phyloP scores from a whole-genome alignment of 257 asterid species.

The Phtheirospermum japonicum region DNA sequence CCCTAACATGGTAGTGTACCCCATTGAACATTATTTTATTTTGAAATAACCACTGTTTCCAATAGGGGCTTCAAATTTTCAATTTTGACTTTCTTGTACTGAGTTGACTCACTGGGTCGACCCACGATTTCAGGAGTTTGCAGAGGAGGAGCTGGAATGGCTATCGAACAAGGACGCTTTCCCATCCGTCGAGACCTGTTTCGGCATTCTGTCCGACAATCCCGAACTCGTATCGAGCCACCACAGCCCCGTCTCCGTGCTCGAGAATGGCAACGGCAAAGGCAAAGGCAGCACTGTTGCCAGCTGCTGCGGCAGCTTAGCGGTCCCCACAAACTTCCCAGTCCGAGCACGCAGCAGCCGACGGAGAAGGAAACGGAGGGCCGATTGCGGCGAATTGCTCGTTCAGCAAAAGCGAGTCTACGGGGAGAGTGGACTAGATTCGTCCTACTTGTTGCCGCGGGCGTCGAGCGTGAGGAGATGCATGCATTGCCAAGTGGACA shows the following conservation, averaged over 20 bases:
- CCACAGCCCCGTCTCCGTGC: conserved; percentile 65
- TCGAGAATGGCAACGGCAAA: conserved; percentile 46
- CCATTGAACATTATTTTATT: no score
- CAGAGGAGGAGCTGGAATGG: conserved; percentile 68
- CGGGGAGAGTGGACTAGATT: conserved; percentile 30
- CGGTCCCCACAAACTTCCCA: conserved; percentile 45
- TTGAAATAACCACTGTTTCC: no score
- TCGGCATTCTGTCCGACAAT: conserved; percentile 37
- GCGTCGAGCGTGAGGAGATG: conserved; percentile 50
- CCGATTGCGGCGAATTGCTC: conserved; percentile 25
- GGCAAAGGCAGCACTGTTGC: conserved; percentile 35
- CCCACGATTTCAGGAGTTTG: conserved; percentile 27
- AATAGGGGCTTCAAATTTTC: no score
- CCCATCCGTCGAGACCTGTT: conserved; percentile 57
- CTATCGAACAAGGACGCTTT: conserved; percentile 65
- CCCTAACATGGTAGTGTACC: no score
- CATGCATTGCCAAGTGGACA: conserved; percentile 59
- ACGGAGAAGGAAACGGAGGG: conserved; percentile 26
- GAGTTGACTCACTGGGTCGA: no score
- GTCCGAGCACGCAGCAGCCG: conserved; percentile 51
- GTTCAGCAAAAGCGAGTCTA: conserved; percentile 27
- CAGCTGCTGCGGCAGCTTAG: conserved; percentile 22
- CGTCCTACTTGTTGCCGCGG: neutral
- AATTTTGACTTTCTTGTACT: no score
- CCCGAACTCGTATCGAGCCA: conserved; percentile 34